Evolutionary conservation across 1,284 basidiomycete genomes (phyloP), one percentile per base, ranked within the genome.

Genomic region (Coniferiporia weirii): DNA sequence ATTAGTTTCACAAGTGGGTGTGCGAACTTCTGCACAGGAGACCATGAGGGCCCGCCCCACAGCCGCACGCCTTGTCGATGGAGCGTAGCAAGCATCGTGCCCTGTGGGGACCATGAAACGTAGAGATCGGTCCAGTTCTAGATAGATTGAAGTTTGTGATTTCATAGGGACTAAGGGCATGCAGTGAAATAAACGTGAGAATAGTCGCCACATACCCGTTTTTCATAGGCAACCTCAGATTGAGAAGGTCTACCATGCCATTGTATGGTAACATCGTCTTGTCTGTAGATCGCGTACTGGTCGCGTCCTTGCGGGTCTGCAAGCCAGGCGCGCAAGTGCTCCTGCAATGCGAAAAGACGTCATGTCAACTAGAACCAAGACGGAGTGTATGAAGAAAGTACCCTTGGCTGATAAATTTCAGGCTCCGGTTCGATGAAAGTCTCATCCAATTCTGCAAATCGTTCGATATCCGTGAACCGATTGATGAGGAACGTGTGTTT

Each of bases 61-160:
- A 99, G 81, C 49, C 93, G 91, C 62, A 98, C 91, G 75, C 97
- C 97, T 73, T 95, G 95, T 49, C 93, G 84, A 73, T 98, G 97
- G 59, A 98, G 83, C 8, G 97, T 97, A 51, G 95, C 89, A 62
- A 99, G 81, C 71, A 89, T 94, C 20, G 96, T 98, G 57, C 97
- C 97, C 61, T 91, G 81, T 36, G 96, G 95, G 40, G 97, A 98
- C 97, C 97, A 99, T 53, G 93, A 90, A 46, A 95, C 89, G 75
- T 98, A 99, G 48, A 97, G 88, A 69, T 99, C 95, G 68, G 94
- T 98, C 95, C 97, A 99, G 71, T 91, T 87, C 85, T 92, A 69
- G 27, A 17, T 13, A 20, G 40, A 47, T 54, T 13, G 61, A 57
- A 56, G 59, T 66, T 60, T 40, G 63, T 58, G 52, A 44, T 59